A percentile compares a stretch with the other conserved stretches of the same genome.
These are phyloP conservation scores for Marasmius oreades DNA, from an alignment of 1,284 basidiomycete genomes.

Conservation along the genomic window DNA sequence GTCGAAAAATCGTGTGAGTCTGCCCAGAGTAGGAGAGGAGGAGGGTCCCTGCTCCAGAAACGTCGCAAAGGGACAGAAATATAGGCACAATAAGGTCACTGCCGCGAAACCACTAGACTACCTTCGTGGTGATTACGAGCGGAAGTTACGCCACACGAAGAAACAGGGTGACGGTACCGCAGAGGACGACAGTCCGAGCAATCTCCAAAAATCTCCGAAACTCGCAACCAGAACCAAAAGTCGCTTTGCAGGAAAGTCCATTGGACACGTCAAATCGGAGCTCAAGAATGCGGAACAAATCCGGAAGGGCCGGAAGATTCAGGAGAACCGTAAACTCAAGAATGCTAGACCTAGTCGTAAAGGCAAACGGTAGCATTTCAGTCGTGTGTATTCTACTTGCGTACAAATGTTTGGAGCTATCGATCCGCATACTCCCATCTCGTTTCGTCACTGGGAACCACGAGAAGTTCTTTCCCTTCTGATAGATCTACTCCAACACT, in stretches of 20 bases:
- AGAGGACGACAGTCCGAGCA: constrained; percentile 15
- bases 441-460: constrained; percentile 59
- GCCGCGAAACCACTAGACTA: constrained; percentile 74
- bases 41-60: constrained; percentile 42
- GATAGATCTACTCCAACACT: constrained; percentile 76
- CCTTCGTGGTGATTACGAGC: constrained; percentile 63
- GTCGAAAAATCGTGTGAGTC: constrained; percentile 61
- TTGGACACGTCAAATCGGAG: constrained; percentile 68
- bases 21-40: constrained; percentile 82
- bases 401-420: no score
- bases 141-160: constrained; percentile 59
- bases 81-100: constrained; percentile 61
- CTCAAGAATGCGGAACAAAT: constrained; percentile 85
- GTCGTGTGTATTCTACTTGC: not conserved
- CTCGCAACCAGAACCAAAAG: constrained; percentile 33
- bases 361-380: constrained; percentile 39
- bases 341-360: constrained; percentile 67
- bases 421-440: constrained; percentile 69
- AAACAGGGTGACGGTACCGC: constrained; percentile 38
- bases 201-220: constrained; percentile 21
- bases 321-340: constrained; percentile 65
- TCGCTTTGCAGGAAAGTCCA: constrained; percentile 56
- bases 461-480: constrained; percentile 41
- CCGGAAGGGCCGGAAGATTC: constrained; percentile 62
- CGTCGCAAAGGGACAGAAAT: constrained; percentile 41